A percentile compares a stretch with the other conserved stretches of the same genome.
Evolutionary conservation across 805 yeast genomes (phyloP).

Genomic region (Candida cerambycidarum): DNA sequence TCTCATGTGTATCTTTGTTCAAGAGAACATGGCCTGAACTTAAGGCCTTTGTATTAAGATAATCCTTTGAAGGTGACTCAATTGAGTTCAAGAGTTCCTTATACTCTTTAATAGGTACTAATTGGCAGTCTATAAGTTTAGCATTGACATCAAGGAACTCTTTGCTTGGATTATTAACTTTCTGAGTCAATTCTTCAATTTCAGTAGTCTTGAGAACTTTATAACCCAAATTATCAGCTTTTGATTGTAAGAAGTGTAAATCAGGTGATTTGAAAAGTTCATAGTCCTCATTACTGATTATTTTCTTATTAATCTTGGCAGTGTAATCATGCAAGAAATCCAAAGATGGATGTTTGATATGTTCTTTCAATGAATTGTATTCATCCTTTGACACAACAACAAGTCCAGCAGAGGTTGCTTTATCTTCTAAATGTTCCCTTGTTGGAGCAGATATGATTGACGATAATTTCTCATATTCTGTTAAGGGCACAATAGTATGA

Average conservation of each 20-base stretch:
- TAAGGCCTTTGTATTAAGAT: slow-evolving; percentile 23
- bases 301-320: not conserved
- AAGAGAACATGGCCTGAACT: slow-evolving; percentile 11
- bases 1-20: slow-evolving; percentile 7
- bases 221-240: slow-evolving; percentile 14
- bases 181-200: slow-evolving; percentile 5
- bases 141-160: slow-evolving; percentile 20
- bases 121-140: not conserved
- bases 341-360: slow-evolving; percentile 26
- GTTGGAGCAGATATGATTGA: slow-evolving; percentile 28
- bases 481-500: slow-evolving; percentile 13
- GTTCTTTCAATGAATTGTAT: slow-evolving; percentile 10
- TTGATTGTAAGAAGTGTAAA: slow-evolving; percentile 1
- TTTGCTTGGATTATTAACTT: slow-evolving; percentile 19
- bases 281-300: not conserved
- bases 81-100: slow-evolving; percentile 4
- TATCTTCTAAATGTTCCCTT: slow-evolving; percentile 23
- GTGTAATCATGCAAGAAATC: slow-evolving; percentile 21
- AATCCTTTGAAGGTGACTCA: slow-evolving; percentile 21
- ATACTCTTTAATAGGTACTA: slow-evolving; percentile 4
- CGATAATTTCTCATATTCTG: slow-evolving; percentile 21
- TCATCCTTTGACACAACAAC: slow-evolving; percentile 18
- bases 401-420: slow-evolving; percentile 17
- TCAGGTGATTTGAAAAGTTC: not conserved
- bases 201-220: slow-evolving; percentile 11